Conservation (phyloP, 345 rosid genomes). For the Eutrema japonicum region DNA sequence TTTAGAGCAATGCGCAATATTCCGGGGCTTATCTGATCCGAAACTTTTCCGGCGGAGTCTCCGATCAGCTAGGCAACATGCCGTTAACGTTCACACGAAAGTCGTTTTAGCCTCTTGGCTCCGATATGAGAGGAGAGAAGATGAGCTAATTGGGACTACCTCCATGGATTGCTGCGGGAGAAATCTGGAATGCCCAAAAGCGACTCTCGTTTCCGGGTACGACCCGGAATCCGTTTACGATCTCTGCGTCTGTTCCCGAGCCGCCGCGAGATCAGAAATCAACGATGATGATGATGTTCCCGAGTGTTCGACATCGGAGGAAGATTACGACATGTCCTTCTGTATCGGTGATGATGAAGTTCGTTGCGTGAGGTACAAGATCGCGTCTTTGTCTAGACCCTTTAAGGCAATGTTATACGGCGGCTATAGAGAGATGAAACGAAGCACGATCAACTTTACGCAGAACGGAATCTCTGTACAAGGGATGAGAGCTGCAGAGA, state of each 20-base stretch:
- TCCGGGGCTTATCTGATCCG: slow-evolving; percentile 65
- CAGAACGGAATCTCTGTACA: slow-evolving; percentile 60
- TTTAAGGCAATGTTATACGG: slow-evolving; percentile 80
- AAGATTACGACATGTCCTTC: slow-evolving; percentile 65
- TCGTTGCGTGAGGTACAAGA: slow-evolving; percentile 60
- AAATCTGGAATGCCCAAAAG: slow-evolving; percentile 75
- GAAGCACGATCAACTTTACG: slow-evolving; percentile 65
- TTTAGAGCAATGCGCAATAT: slow-evolving; percentile 70
- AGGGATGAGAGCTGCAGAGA: slow-evolving; percentile 69
- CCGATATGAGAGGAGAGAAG: slow-evolving; percentile 85
- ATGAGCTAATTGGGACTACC: slow-evolving; percentile 64
- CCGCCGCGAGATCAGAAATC: slow-evolving; percentile 32
- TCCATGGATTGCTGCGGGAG: slow-evolving; percentile 81
- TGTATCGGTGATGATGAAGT: slow-evolving; percentile 76
- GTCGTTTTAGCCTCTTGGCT: slow-evolving; percentile 79
- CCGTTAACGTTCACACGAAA: slow-evolving; percentile 71
- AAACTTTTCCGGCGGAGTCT: slow-evolving; percentile 75
- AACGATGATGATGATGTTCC: slow-evolving; percentile 26
- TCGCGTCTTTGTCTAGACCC: slow-evolving; percentile 69
- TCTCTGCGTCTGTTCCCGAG: slow-evolving; percentile 57
- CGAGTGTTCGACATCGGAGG: slow-evolving; percentile 68
- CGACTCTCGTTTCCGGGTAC: slow-evolving; percentile 65
- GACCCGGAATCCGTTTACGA: slow-evolving; percentile 65
- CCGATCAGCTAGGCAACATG: slow-evolving; percentile 65
- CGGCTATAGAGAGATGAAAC: slow-evolving; percentile 57